Conservation (phyloP, 192 early-diverging fungal genomes). For the Coemansia sp. region DNA sequence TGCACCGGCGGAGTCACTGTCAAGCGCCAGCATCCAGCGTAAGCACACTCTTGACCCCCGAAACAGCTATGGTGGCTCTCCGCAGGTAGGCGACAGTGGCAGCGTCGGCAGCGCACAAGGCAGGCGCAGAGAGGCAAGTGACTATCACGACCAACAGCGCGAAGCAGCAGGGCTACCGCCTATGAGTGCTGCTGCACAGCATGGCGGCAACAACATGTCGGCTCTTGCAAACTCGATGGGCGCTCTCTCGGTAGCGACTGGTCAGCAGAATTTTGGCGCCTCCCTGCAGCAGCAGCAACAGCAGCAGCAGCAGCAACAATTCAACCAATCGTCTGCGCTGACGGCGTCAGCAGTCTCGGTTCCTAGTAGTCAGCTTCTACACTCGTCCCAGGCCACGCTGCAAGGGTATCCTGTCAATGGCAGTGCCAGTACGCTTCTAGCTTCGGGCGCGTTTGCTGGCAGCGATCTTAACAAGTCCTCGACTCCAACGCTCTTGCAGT, state of each 20-base stretch:
- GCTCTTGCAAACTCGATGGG: conserved; percentile 38
- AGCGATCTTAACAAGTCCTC: neutral
- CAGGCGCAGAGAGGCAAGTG: conserved; percentile 5
- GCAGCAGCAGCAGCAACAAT: conserved; percentile 1
- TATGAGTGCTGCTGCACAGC: conserved; percentile 1
- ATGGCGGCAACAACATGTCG: conserved; percentile 13
- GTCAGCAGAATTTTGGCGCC: neutral
- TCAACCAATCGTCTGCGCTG: conserved; percentile 2
- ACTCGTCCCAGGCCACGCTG: conserved; percentile 10
- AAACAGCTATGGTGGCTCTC: conserved; percentile 7
- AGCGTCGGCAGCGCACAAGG: neutral
- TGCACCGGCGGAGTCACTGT: neutral
- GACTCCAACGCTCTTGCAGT: conserved; percentile 11
- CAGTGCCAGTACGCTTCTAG: conserved; percentile 6
- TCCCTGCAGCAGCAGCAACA: conserved; percentile 1
- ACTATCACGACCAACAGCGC: conserved; percentile 9
- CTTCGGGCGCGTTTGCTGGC: neutral
- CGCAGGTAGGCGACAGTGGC: neutral
- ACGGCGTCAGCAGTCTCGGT: conserved; percentile 8
- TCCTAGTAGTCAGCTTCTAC: conserved; percentile 7
- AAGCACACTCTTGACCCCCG: neutral
- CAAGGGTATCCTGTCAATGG: neutral
- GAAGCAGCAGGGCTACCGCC: conserved; percentile 4
- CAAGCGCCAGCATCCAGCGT: neutral
- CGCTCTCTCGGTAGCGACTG: conserved; percentile 14